Evolutionary conservation across 176 grass and related monocot genomes (phyloP).

Genomic region (Elymus sibiricus): DNA sequence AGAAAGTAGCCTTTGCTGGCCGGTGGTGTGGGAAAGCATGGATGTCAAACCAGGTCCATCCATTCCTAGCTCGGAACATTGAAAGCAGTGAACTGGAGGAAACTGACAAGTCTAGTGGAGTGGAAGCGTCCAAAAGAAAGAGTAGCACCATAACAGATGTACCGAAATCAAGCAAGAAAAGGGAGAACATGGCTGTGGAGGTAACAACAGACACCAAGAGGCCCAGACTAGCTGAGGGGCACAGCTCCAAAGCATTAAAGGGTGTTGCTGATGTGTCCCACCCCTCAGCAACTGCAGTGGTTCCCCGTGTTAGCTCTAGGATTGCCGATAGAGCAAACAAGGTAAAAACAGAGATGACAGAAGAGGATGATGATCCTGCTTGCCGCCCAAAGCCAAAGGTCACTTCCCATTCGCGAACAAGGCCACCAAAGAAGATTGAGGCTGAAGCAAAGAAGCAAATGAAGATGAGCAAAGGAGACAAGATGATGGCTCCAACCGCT

Average conservation of each 20-base stretch:
- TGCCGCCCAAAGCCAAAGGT: conserved; percentile 23
- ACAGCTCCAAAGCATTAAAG: conserved; percentile 5
- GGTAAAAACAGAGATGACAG: conserved; percentile 39
- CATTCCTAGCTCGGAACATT: conserved; percentile 47
- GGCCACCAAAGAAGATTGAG: conserved; percentile 37
- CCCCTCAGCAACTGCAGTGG: conserved; percentile 24
- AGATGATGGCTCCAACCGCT: not conserved
- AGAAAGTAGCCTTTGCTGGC: conserved; percentile 63
- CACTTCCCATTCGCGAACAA: conserved; percentile 29
- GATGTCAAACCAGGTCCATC: conserved; percentile 86
- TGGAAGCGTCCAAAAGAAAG: conserved; percentile 30
- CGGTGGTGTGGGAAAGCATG: conserved; percentile 92
- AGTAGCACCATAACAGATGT: not conserved
- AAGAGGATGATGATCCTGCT: conserved; percentile 17
- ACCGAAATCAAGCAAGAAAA: conserved; percentile 37
- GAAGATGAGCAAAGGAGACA: conserved; percentile 13
- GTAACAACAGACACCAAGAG: conserved; percentile 35
- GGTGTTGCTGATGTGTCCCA: conserved; percentile 24
- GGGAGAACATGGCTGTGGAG: conserved; percentile 33
- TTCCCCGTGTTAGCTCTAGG: conserved; percentile 52
- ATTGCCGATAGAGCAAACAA: conserved; percentile 35
- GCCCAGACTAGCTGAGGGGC: conserved; percentile 16
- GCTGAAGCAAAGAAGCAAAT: conserved; percentile 41
- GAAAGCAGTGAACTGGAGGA: conserved; percentile 44
- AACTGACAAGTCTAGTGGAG: conserved; percentile 34